phyloP scores from a whole-genome alignment of 441 rosid genomes.

The Erodium texanum region DNA sequence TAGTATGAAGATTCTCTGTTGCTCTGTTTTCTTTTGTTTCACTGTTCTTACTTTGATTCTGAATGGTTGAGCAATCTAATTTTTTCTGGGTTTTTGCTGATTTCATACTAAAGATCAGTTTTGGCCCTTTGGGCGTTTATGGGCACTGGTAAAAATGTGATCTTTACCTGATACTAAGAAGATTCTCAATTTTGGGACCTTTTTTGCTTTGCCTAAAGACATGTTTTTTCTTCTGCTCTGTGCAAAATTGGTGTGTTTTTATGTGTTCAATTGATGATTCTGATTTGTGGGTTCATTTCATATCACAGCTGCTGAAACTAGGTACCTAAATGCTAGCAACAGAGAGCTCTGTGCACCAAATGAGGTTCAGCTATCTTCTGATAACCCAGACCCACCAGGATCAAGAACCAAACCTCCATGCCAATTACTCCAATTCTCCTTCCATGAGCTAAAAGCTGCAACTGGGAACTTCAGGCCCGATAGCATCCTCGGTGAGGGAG shows the following conservation, averaged over 20 bases:
- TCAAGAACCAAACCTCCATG: constrained; percentile 25
- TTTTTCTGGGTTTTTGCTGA: too few relatives aligned
- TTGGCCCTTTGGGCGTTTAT: too few relatives aligned
- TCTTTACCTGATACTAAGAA: too few relatives aligned
- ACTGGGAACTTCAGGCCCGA: constrained; percentile 46
- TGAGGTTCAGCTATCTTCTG: constrained; percentile 44
- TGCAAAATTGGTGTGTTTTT: not conserved
- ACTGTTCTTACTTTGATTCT: too few relatives aligned
- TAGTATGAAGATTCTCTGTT: too few relatives aligned
- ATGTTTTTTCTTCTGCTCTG: too few relatives aligned
- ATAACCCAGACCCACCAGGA: constrained; percentile 29
- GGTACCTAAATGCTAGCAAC: constrained; percentile 67
- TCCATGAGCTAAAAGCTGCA: constrained; percentile 46
- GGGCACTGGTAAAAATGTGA: too few relatives aligned
- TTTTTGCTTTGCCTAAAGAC: too few relatives aligned
- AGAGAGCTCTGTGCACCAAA: constrained; percentile 44
- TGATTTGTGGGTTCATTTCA: constrained; percentile 15
- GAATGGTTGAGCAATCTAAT: too few relatives aligned
- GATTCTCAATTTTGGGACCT: not conserved
- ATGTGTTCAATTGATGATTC: too few relatives aligned
- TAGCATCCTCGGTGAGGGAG: constrained; percentile 52
- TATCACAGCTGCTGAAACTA: constrained; percentile 42
- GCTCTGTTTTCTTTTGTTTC: too few relatives aligned
- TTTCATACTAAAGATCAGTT: too few relatives aligned
- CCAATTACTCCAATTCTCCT: constrained; percentile 43